phyloP scores from a whole-genome alignment of 2,329 filamentous ascomycete genomes.

The Paraconiothyrium brasiliense region DNA sequence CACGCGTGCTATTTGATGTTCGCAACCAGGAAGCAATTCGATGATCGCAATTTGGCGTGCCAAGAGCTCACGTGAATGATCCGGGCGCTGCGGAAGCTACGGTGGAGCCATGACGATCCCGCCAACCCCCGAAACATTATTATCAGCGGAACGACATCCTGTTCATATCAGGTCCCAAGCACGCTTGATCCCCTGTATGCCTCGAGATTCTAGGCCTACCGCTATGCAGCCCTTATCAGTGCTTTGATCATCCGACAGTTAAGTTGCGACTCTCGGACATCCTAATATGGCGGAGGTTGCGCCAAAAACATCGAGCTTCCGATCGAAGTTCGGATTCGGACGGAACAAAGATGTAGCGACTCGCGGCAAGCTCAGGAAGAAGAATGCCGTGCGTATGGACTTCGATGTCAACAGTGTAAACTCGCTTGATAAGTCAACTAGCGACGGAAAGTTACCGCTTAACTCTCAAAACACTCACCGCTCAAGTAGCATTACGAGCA shows the following conservation, averaged over 20 bases:
- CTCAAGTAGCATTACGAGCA: conserved; percentile 7
- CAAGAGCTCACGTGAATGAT: conserved; percentile 11
- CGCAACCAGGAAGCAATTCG: not conserved
- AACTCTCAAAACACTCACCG: not conserved
- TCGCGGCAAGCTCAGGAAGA: conserved; percentile 18
- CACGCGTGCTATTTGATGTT: not conserved
- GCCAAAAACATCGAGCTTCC: conserved; percentile 13
- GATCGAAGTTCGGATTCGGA: conserved; percentile 17
- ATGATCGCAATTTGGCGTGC: conserved; percentile 3
- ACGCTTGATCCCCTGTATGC: not conserved
- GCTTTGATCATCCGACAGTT: not conserved
- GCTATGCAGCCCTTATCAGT: not conserved
- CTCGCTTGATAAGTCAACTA: not conserved
- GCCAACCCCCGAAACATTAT: not conserved
- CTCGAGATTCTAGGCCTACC: not conserved
- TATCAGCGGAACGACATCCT: conserved; percentile 2
- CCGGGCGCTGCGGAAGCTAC: conserved; percentile 6
- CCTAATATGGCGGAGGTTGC: conserved; percentile 15
- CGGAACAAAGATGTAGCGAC: conserved; percentile 9
- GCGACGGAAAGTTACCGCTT: not conserved
- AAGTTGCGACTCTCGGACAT: not conserved
- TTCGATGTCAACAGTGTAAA: conserved; percentile 11
- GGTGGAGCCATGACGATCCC: conserved; percentile 11
- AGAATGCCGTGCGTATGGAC: conserved; percentile 8
- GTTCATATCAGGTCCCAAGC: not conserved